Base-by-base conservation (phyloP, 2,329 filamentous ascomycete genomes). In the Phialophora verrucosa region DNA sequence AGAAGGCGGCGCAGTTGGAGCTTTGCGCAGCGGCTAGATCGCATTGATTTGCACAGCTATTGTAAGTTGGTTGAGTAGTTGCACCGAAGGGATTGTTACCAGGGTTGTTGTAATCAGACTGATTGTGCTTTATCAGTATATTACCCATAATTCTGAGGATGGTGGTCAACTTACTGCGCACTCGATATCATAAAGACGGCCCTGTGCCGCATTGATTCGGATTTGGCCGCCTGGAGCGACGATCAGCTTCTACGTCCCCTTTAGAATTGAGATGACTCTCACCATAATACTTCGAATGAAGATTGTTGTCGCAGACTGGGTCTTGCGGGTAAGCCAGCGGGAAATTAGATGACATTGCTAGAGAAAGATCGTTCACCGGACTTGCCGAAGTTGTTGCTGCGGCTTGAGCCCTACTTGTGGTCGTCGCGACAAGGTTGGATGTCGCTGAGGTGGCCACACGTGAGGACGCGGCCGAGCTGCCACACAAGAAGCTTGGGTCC, bases 401-500 rank as follows among this genome's bases (percentile, higher is more conserved):
- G 38, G 38, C 14, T 7, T 42, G 38, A n/a, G 35, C 35, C 35
- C 35, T 14, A 42, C 14, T 42, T 6, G 38, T 42, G 14, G 38
- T 42, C 14, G 38, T 42, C 38, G 38, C n/a, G 38, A 17, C 38
- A 7, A 5, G 4, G 38, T n/a, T 42, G 38, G 38, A 17, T 17
- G 38, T 42, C 14, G 14, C 38, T 42, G 4, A 14, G 38, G 14
- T 4, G n/a, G 14, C 38, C 17, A 17, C 1, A 42, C 5, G n/a
- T 42, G 38, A 42, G 38, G 14, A 17, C 14, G 38, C 17, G 4
- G 38, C 14, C 2, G 38, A 42, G 38, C 38, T 44, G 38, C 38
- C 38, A 60, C 64, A 66, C 17, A 63, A 20, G 55, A 66, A 66
- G 35, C 32, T 66, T 23, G 64, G 56, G 49, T 66, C 49, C 31